Evolutionary conservation across 2,329 filamentous ascomycete species (phyloP).

Genomic region (Fusarium austroafricanum): DNA sequence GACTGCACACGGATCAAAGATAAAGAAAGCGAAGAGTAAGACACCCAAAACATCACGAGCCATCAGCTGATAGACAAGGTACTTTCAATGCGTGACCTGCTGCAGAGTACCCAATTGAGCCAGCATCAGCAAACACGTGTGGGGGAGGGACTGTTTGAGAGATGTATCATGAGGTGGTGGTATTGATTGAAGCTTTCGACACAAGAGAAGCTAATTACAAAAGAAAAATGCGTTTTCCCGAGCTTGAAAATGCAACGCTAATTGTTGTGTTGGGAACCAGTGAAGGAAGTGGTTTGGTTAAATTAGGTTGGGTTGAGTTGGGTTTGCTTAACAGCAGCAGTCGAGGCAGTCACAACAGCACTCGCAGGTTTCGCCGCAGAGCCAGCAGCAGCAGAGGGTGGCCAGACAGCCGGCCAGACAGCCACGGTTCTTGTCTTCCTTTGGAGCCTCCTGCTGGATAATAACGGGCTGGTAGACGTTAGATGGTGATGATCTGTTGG

Average conservation of each 20-base stretch:
- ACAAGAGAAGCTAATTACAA: neutral
- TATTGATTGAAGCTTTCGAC: neutral
- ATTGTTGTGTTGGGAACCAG: neutral
- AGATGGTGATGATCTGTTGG: neutral
- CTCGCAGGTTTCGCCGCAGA: constrained; percentile 58
- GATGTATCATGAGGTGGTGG: constrained; percentile 2
- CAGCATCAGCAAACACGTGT: neutral
- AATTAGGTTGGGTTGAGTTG: neutral
- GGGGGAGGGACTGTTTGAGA: no score
- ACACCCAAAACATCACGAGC: accelerated
- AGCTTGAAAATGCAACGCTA: constrained; percentile 12
- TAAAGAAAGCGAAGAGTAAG: constrained; percentile 48
- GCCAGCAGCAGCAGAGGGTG: constrained; percentile 58
- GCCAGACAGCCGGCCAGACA: constrained; percentile 52
- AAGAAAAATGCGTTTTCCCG: constrained; percentile 3
- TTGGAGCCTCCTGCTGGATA: no score
- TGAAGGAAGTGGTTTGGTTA: neutral
- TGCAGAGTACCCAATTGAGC: constrained; percentile 12
- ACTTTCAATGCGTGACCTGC: constrained; percentile 51
- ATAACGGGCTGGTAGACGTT: no score
- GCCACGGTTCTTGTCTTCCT: constrained; percentile 53
- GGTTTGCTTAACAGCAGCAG: constrained; percentile 51
- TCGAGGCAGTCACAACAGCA: constrained; percentile 57
- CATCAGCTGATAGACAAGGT: constrained; percentile 28
- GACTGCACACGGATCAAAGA: constrained; percentile 43